Percentiles rank a stretch among this genome's conserved stretches.
These are phyloP conservation scores for Cercospora sp. DNA, from an alignment of 2,329 filamentous ascomycete species.

Conservation along the genomic window DNA sequence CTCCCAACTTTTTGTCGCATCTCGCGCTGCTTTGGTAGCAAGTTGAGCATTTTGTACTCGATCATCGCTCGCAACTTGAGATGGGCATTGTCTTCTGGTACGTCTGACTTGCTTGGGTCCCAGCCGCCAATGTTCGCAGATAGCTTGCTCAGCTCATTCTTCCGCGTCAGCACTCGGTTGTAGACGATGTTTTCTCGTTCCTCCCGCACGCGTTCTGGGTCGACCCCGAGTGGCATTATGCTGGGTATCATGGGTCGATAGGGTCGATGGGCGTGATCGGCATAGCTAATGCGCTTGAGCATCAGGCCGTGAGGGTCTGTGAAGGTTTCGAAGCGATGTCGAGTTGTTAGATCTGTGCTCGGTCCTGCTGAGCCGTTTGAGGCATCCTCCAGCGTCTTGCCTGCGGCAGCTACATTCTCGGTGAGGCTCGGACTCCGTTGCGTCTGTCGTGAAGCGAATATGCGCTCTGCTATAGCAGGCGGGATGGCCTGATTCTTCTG, in stretches of 20 bases:
- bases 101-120: constrained; percentile 71
- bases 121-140: constrained; percentile 85
- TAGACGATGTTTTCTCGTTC: constrained; percentile 86
- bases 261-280: constrained; percentile 72
- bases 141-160: constrained; percentile 77
- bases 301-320: constrained; percentile 68
- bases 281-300: constrained; percentile 68
- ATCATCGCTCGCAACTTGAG: constrained; percentile 89
- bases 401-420: constrained; percentile 46
- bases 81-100: constrained; percentile 71
- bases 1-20: constrained; percentile 84
- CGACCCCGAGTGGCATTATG: constrained; percentile 83
- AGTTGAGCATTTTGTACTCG: constrained; percentile 85
- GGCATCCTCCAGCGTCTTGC: constrained; percentile 55
- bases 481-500: constrained; percentile 85
- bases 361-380: constrained; percentile 45
- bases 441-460: constrained; percentile 70
- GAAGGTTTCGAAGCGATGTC: constrained; percentile 67
- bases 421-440: constrained; percentile 50
- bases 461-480: constrained; percentile 72
- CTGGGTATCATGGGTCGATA: constrained; percentile 81
- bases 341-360: constrained; percentile 37
- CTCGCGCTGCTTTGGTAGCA: constrained; percentile 85
- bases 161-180: constrained; percentile 83
- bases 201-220: constrained; percentile 80